Conservation (phyloP, 2,329 filamentous ascomycete genomes). For the Fusarium sororula region DNA sequence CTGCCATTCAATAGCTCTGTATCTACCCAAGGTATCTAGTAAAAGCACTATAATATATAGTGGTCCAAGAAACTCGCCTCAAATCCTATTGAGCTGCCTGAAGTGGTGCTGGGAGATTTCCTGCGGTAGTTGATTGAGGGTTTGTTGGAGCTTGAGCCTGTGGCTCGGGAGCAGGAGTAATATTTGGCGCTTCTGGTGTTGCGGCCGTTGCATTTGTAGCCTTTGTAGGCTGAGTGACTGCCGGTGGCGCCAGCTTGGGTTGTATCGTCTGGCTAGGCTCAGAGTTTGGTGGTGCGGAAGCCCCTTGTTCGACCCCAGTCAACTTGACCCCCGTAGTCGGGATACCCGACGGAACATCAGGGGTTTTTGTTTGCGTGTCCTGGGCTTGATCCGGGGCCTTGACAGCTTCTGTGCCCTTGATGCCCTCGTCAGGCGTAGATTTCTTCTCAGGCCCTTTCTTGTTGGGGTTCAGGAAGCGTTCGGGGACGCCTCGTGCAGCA, state of each 20-base stretch:
- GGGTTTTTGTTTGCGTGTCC: conserved; percentile 6
- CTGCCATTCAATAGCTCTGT: not conserved
- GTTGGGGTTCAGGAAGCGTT: conserved; percentile 69
- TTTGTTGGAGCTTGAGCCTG: not conserved
- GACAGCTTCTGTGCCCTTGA: conserved; percentile 26
- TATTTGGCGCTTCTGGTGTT: not conserved
- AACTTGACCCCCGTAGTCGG: not conserved
- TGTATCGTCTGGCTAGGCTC: conserved; percentile 9
- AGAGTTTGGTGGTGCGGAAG: not conserved
- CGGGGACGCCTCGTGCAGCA: conserved; percentile 81
- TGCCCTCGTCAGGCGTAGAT: conserved; percentile 15
- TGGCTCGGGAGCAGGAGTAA: not conserved
- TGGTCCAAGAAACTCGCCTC: not conserved
- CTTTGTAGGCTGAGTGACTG: not conserved
- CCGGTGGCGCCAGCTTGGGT: not conserved
- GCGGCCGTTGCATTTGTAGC: conserved; percentile 4
- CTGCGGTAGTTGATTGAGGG: not conserved
- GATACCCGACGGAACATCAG: conserved; percentile 2
- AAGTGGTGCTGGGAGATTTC: not conserved
- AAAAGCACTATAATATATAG: not conserved
- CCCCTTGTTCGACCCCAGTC: conserved; percentile 1
- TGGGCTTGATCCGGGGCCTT: conserved; percentile 22
- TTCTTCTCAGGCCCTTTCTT: conserved; percentile 40
- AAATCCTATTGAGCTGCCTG: not conserved
- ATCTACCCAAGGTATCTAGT: not conserved